phyloP scores from a whole-genome alignment of 805 yeast genomes.

The Novakomyces olei region DNA sequence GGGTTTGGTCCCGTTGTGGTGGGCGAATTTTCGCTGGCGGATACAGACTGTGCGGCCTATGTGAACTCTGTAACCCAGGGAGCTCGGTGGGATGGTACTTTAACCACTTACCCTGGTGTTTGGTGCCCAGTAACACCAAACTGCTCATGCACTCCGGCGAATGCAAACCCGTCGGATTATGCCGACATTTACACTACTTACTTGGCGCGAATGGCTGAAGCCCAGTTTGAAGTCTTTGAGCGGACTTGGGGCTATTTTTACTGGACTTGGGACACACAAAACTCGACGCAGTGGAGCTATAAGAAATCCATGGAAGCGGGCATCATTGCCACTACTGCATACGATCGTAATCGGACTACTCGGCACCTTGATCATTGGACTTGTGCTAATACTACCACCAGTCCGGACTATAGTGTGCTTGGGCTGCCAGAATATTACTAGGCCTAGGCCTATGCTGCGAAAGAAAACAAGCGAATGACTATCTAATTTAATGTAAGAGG shows the following conservation, averaged over 20 bases:
- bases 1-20: conserved; percentile 42
- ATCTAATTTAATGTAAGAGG: no score
- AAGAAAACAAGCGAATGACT: no score
- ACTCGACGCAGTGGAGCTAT: conserved; percentile 16
- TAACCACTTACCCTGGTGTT: conserved; percentile 11
- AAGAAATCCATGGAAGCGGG: conserved; percentile 14
- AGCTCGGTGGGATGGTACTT: conserved; percentile 50
- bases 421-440: conserved; percentile 2
- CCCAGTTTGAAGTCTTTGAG: conserved; percentile 60
- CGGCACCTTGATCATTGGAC: no score
- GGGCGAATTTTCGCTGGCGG: conserved; percentile 74
- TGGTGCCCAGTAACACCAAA: conserved; percentile 23
- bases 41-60: conserved; percentile 71
- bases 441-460: conserved; percentile 3
- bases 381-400: no score
- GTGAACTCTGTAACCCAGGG: conserved; percentile 62
- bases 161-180: conserved; percentile 28
- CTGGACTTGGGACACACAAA: conserved; percentile 48
- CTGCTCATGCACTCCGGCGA: conserved; percentile 25
- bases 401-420: conserved; percentile 4
- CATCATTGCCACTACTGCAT: conserved; percentile 14
- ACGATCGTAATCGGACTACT: conserved; percentile 12
- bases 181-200: conserved; percentile 29
- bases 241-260: conserved; percentile 46
- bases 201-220: conserved; percentile 48